Evolutionary conservation across 1,139 yeast genomes (phyloP).

Genomic region (Citeromyces hawaiiensis): DNA sequence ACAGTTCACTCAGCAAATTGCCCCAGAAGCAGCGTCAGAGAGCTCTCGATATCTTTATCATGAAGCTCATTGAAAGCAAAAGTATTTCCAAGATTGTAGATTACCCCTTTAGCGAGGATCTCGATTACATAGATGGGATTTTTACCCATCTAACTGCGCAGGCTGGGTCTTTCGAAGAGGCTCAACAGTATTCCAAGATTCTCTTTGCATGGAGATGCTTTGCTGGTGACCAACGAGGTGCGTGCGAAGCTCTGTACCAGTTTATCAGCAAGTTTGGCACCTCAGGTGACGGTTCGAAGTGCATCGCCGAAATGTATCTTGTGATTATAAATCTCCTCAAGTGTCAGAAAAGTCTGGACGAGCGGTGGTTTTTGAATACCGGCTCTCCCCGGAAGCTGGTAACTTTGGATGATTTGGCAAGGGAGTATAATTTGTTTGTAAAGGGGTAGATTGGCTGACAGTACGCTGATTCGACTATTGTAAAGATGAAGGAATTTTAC

Average conservation of each 20-base stretch:
- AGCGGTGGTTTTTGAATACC: constrained; percentile 37
- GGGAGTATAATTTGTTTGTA: constrained; percentile 13
- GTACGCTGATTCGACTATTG: too few relatives aligned
- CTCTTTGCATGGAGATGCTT: constrained; percentile 40
- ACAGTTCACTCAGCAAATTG: constrained; percentile 12
- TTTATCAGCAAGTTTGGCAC: constrained; percentile 20
- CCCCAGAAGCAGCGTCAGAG: constrained; percentile 8
- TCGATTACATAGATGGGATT: constrained; percentile 14
- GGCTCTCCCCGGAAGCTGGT: constrained; percentile 13
- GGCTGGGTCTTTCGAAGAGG: constrained; percentile 8
- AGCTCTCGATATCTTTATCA: constrained; percentile 14
- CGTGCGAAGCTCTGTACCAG: constrained; percentile 41
- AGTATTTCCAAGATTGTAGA: constrained; percentile 11
- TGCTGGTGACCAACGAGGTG: constrained; percentile 35
- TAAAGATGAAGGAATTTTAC: too few relatives aligned
- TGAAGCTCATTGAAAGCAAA: constrained; percentile 13
- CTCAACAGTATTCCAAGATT: constrained; percentile 35
- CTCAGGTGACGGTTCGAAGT: constrained; percentile 10
- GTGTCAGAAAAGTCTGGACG: constrained; percentile 30
- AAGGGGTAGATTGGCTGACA: neutral
- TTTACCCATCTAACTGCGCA: constrained; percentile 15
- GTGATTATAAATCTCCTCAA: constrained; percentile 35
- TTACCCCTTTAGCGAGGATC: constrained; percentile 14
- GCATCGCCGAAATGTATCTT: constrained; percentile 20
- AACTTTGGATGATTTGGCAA: constrained; percentile 19